phyloP scores from a whole-genome alignment of 192 early-diverging fungal species.

The Dissophora globulifera region DNA sequence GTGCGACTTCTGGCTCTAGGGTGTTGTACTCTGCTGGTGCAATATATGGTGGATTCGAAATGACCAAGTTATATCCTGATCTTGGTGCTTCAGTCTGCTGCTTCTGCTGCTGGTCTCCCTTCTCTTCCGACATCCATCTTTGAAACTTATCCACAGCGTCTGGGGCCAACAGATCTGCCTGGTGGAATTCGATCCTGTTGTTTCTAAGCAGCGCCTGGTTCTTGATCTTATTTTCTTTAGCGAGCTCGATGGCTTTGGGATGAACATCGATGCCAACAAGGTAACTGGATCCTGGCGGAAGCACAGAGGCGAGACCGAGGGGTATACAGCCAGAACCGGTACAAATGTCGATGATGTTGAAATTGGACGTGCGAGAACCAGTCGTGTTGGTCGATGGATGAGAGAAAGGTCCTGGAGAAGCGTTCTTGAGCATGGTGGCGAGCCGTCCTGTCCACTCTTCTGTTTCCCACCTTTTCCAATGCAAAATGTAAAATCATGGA shows the following conservation, averaged over 20 bases:
- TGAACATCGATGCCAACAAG: constrained; percentile 77
- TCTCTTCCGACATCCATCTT: constrained; percentile 18
- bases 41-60: constrained; percentile 94
- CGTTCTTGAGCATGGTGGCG: constrained; percentile 55
- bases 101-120: neutral
- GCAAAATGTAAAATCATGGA: no score
- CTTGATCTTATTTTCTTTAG: constrained; percentile 60
- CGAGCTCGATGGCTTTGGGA: constrained; percentile 68
- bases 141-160: constrained; percentile 16
- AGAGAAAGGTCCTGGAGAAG: neutral
- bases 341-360: constrained; percentile 87
- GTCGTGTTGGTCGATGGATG: neutral
- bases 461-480: constrained; percentile 96
- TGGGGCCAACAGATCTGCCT: constrained; percentile 56
- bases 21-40: constrained; percentile 70
- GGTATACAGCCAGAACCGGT: constrained; percentile 90
- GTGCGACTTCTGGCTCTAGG: constrained; percentile 78
- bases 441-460: constrained; percentile 89
- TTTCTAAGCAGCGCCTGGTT: constrained; percentile 33
- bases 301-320: constrained; percentile 71
- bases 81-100: constrained; percentile 3
- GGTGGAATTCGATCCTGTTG: constrained; percentile 57
- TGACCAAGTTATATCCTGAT: constrained; percentile 75
- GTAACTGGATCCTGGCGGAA: constrained; percentile 55
- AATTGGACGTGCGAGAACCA: no score